phyloP scores from a whole-genome alignment of 1,139 yeast species.

The Debaryomyces psychrophilus region DNA sequence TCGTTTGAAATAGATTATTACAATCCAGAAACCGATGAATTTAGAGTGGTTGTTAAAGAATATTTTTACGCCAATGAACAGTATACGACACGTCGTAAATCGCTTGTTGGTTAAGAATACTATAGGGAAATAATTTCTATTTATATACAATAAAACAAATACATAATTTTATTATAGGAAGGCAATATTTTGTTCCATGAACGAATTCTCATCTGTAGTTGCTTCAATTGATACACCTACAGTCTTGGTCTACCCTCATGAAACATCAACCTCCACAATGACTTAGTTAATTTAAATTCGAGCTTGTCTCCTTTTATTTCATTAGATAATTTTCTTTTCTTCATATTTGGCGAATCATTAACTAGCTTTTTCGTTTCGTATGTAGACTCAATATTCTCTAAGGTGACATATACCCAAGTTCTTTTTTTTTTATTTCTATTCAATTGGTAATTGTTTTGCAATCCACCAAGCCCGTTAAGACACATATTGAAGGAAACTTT shows the following conservation, averaged over 20 bases:
- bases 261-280: constrained; percentile 39
- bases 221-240: constrained; percentile 38
- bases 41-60: constrained; percentile 17
- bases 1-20: constrained; percentile 17
- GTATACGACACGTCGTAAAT: constrained; percentile 15
- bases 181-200: constrained; percentile 21
- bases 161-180: constrained; percentile 22
- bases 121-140: constrained; percentile 3
- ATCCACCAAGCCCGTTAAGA: constrained; percentile 31
- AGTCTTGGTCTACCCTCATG: constrained; percentile 28
- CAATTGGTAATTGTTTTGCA: constrained; percentile 41
- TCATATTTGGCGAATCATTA: constrained; percentile 12
- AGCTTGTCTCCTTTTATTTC: constrained; percentile 35
- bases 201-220: constrained; percentile 28
- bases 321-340: constrained; percentile 20
- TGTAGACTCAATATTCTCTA: constrained; percentile 18
- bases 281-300: constrained; percentile 35
- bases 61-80: constrained; percentile 18
- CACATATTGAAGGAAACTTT: constrained; percentile 23
- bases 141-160: constrained; percentile 1
- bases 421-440: constrained; percentile 34
- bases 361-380: not conserved
- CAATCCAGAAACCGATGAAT: constrained; percentile 19
- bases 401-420: constrained; percentile 37
- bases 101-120: constrained; percentile 1